Base-by-base conservation (phyloP, 1,139 yeast genomes). In the Suhomyces bolitotheri region DNA sequence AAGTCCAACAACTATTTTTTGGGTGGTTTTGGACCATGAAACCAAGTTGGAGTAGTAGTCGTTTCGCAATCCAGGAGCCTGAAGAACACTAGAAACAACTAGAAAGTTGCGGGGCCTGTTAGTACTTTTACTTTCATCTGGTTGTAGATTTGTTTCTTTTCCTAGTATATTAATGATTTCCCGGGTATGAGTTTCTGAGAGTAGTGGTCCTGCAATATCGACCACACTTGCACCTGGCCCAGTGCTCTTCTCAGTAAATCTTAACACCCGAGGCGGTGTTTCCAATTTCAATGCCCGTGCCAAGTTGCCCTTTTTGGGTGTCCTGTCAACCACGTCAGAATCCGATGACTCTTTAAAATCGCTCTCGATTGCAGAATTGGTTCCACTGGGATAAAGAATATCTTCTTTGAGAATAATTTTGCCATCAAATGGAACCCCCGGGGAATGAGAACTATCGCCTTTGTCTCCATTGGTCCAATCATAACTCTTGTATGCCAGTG, bases 31-130 rank as follows among this genome's bases (percentile, higher is more conserved):
- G 0, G 90, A 80, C 95, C 96, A 88, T 8, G 90, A 76, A 0
- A 88, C 75, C 32, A 85, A 64, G 50, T 86, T 85, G 1, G 88
- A 74, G 58, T 89, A 89, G 54, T 81, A 89, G 55, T 89, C 96
- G 52, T 87, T 83, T 40, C 84, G 66, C 34, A 89, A 60, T 0
- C 80, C 80, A 0, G 90, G 92, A 0, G 95, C 95, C 51, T 82
- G 88, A 15, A 87, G 58, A 0, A 79, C 76, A 16, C 39, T 43
- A 8, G 30, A 26, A 5, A 48, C 45, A 21, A 27, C 29, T n/a
- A 49, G 33, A 12, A 25, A 10, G 17, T 26, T 29, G 8, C 19
- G 9, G 5, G 23, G 27, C n/a, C 20, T 39, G n/a, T n/a, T n/a
- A n/a, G n/a, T n/a, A n/a, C n/a, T n/a, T n/a, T n/a, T n/a, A n/a